A percentile compares a stretch with the other conserved stretches of the same genome.
Conservation (phyloP, 768 basidiomycete species). For the Psilocybe tampanensis region DNA sequence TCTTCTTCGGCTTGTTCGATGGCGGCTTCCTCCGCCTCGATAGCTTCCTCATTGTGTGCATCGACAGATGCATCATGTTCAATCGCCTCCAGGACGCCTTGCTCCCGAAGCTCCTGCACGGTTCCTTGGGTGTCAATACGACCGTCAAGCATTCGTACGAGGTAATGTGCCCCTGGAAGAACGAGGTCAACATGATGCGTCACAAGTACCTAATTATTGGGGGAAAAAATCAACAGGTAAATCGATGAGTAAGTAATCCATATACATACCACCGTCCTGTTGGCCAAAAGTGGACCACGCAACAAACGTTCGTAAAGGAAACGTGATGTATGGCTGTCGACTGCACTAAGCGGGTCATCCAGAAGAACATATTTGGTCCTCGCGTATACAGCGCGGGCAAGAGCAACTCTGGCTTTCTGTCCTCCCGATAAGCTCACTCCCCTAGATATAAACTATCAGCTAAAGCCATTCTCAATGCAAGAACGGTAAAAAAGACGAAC, state of each 20-base stretch:
- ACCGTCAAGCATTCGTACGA: constrained; percentile 81
- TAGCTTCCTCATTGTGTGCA: constrained; percentile 47
- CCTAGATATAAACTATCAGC: constrained; percentile 28
- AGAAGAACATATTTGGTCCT: constrained; percentile 69
- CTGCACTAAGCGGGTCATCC: constrained; percentile 82
- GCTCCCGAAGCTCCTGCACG: constrained; percentile 60
- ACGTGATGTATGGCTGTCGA: constrained; percentile 47
- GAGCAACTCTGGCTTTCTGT: constrained; percentile 83
- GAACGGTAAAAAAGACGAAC: constrained; percentile 27
- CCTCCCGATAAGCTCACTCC: constrained; percentile 81
- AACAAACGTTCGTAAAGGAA: constrained; percentile 33
- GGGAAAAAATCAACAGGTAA: background rate
- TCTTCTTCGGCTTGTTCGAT: constrained; percentile 30
- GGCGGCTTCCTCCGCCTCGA: constrained; percentile 26
- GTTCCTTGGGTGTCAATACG: constrained; percentile 78
- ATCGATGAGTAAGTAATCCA: too few species aligned
- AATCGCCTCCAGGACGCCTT: constrained; percentile 39
- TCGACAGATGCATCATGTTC: constrained; percentile 45
- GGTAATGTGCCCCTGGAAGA: constrained; percentile 71
- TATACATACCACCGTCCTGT: constrained; percentile 33
- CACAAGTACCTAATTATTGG: constrained; percentile 72
- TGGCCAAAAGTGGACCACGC: constrained; percentile 30
- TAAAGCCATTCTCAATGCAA: background rate
- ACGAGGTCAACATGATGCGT: constrained; percentile 88
- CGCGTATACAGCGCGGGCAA: constrained; percentile 83